A percentile compares a stretch with the other conserved stretches of the same genome.
phyloP scores from a whole-genome alignment of 2,329 filamentous ascomycete genomes.

The Phialophora expanda region DNA sequence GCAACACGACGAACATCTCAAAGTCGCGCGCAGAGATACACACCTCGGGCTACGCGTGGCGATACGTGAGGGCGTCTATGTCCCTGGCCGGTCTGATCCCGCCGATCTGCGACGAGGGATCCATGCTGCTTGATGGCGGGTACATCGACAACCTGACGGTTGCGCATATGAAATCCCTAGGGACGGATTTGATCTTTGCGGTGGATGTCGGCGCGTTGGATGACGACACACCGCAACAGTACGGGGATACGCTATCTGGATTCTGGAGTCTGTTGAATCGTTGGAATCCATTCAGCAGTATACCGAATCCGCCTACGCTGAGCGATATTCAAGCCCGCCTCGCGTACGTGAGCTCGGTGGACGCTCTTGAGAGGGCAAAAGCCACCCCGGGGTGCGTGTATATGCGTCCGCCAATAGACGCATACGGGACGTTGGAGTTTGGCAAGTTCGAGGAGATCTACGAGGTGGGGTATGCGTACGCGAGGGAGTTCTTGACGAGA shows the following conservation, averaged over 20 bases:
- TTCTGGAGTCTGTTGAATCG: slow-evolving; percentile 94
- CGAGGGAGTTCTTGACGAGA: slow-evolving; percentile 76
- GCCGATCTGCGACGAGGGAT: slow-evolving; percentile 93
- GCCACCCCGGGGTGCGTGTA: slow-evolving; percentile 88
- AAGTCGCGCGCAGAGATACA: slow-evolving; percentile 91
- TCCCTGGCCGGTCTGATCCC: slow-evolving; percentile 90
- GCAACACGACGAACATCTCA: slow-evolving; percentile 98
- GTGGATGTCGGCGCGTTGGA: slow-evolving; percentile 93
- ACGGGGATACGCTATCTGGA: slow-evolving; percentile 91
- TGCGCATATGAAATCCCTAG: slow-evolving; percentile 93
- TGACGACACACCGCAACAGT: slow-evolving; percentile 87
- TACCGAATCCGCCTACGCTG: slow-evolving; percentile 90
- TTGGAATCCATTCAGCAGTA: slow-evolving; percentile 92
- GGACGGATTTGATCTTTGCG: slow-evolving; percentile 92
- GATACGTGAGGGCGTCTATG: slow-evolving; percentile 96
- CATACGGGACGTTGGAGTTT: slow-evolving; percentile 93
- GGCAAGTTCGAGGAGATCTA: slow-evolving; percentile 98
- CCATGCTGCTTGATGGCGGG: slow-evolving; percentile 93
- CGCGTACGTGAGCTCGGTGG: slow-evolving; percentile 92
- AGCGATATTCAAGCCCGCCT: slow-evolving; percentile 94
- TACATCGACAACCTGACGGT: slow-evolving; percentile 98
- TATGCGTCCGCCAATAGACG: slow-evolving; percentile 93
- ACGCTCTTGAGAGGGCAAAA: slow-evolving; percentile 93
- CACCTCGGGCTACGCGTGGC: slow-evolving; percentile 95
- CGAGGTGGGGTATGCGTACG: slow-evolving; percentile 83